Base-by-base conservation (phyloP, 495 filamentous ascomycete genomes). In the Pseudoneurospora amorphoporcata region DNA sequence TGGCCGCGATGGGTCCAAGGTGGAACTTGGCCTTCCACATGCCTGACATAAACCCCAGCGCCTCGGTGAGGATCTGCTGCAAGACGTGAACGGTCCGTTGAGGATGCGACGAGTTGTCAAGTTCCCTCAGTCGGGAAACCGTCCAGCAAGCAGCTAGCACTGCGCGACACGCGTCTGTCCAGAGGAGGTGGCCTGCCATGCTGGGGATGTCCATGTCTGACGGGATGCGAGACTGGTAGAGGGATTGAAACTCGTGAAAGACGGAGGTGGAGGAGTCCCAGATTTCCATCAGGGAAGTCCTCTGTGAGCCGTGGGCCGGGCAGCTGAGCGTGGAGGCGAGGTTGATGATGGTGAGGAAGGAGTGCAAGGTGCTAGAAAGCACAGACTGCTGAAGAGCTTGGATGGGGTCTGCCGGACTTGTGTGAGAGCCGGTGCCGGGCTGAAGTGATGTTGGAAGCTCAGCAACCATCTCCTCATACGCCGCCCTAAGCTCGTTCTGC, bases 221-320 rank as follows among this genome's bases (percentile, higher is more conserved):
- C 23, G 23, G 23, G 23, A 23, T 23, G 23, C 23, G 47, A 29
- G 4, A 14, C n/a, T 72, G 32, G 69, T 68, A 74, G 17, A 78
- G 69, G 0, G 39, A 70, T 16, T 75, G 71, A 19, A 78, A 78
- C 37, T 78, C 73, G 38, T 77, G 71, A n/a, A 76, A 32, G 40
- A 75, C 69, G 3, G 71, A 72, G 14, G 53, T 73, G 3, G 70
- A 70, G 16, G 71, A 47, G 35, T 78, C 76, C 75, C 75, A 78
- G 0, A 74, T 68, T 23, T 77, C 76, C 43, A 73, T 68, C 4
- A 78, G 70, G 10, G 70, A 42, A 38, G 68, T 69, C 4, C 73
- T 65, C 3, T 78, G 71, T 5, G 69, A 58, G 2, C 38, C 8
- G 8, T 53, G 40, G 23, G 71, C 6, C 1, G 42, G 23, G 3